Evolutionary conservation across 2,329 filamentous ascomycete species (phyloP).

Genomic region (Colletotrichum scovillei): DNA sequence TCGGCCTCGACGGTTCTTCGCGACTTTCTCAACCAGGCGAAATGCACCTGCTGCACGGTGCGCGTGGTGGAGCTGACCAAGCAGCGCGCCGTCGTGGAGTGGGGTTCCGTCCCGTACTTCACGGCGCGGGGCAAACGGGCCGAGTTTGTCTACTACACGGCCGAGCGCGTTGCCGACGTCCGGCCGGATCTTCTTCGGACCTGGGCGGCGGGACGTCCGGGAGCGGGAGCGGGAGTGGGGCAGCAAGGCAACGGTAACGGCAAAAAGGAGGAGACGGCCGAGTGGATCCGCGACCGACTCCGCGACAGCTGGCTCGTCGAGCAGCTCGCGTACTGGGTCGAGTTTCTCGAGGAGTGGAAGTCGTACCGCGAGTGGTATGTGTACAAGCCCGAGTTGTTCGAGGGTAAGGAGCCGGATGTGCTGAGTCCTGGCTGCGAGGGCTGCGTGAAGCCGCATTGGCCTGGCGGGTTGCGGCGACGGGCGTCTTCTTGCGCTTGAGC

Average conservation of each 20-base stretch:
- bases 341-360: constrained; percentile 38
- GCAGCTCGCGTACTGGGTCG: constrained; percentile 37
- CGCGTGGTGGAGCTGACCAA: constrained; percentile 34
- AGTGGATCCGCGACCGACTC: constrained; percentile 32
- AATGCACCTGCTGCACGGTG: constrained; percentile 36
- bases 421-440: constrained; percentile 29
- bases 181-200: constrained; percentile 31
- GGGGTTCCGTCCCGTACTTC: constrained; percentile 36
- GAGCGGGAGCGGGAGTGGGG: too few species aligned
- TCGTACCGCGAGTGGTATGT: constrained; percentile 37
- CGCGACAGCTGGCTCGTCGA: constrained; percentile 37
- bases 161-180: constrained; percentile 28
- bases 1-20: constrained; percentile 28
- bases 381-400: constrained; percentile 35
- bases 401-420: constrained; percentile 29
- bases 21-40: constrained; percentile 28
- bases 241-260: too few species aligned
- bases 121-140: constrained; percentile 33
- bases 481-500: constrained; percentile 22
- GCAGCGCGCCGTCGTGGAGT: constrained; percentile 35
- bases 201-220: not conserved
- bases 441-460: constrained; percentile 31
- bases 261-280: not conserved
- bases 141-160: constrained; percentile 35
- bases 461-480: constrained; percentile 25